Conservation (phyloP, 208 protist species). For the Phytomonas sp. region DNA sequence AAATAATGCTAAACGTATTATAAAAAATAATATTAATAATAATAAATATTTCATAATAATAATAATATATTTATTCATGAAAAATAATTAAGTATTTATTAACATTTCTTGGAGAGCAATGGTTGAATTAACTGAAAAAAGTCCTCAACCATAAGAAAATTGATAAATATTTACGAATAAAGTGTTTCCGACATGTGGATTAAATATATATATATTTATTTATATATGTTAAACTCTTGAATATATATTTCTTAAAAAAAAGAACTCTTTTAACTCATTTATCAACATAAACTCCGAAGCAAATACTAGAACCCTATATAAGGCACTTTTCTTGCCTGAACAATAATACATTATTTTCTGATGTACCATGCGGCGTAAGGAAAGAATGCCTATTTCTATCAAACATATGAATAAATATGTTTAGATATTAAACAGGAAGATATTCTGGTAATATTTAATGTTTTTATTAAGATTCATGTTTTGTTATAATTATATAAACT, state of each 20-base stretch:
- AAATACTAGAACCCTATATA: neutral
- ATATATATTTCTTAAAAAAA: neutral
- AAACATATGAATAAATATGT: too few species aligned
- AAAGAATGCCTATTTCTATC: neutral
- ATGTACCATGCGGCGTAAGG: neutral
- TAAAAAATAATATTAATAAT: neutral
- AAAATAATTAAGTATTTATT: neutral
- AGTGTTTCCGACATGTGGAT: too few species aligned
- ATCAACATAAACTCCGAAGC: neutral
- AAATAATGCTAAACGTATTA: slow-evolving; percentile 12
- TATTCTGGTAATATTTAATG: too few species aligned
- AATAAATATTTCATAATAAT: too few species aligned
- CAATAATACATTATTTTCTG: neutral
- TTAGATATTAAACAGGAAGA: too few species aligned
- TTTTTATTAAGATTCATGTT: slow-evolving; percentile 5
- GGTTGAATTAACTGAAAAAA: too few species aligned
- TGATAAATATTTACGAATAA: too few species aligned
- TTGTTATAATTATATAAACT: slow-evolving; percentile 2
- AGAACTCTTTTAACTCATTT: neutral
- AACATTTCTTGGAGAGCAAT: neutral
- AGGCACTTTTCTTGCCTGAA: neutral
- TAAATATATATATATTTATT: neutral
- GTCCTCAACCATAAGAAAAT: too few species aligned
- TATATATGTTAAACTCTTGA: neutral
- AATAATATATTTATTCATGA: too few species aligned